A percentile compares a stretch with the other conserved stretches of the same genome.
phyloP scores from a whole-genome alignment of 257 asterid species.

The Solanum chilense region DNA sequence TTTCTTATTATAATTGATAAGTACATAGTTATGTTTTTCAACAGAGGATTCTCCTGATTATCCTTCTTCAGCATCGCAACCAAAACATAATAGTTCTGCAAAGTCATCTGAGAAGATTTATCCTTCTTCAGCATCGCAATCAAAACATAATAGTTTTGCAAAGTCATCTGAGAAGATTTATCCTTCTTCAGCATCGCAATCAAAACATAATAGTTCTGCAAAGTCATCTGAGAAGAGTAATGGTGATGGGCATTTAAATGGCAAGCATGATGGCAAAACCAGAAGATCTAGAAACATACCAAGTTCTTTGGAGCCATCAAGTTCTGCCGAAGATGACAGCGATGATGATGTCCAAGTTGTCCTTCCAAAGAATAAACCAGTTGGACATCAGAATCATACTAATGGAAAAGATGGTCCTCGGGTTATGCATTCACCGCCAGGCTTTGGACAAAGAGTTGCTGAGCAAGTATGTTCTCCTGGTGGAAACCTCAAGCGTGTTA shows the following conservation, averaged over 20 bases:
- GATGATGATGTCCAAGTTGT: conserved; percentile 26
- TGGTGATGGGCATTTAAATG: conserved; percentile 16
- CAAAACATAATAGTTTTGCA: conserved; percentile 10
- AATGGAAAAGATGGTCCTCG: conserved; percentile 20
- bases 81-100: conserved; percentile 10
- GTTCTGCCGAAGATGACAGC: conserved; percentile 44
- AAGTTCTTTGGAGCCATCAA: conserved; percentile 27
- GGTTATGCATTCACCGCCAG: conserved; percentile 10
- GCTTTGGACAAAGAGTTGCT: conserved; percentile 19
- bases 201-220: conserved; percentile 10
- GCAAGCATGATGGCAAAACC: conserved; percentile 15
- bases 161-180: conserved; percentile 28
- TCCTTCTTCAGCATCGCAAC: conserved; percentile 9
- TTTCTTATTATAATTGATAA: not conserved
- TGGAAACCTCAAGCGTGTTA: conserved; percentile 17
- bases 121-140: conserved; percentile 2
- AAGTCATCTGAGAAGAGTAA: conserved; percentile 29
- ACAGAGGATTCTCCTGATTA: conserved; percentile 37
- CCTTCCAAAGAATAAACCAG: conserved; percentile 13
- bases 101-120: conserved; percentile 25
- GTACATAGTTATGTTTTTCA: not conserved
- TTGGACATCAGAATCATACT: conserved; percentile 2
- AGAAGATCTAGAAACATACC: conserved; percentile 23
- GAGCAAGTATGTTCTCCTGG: conserved; percentile 15
- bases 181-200: conserved; percentile 9